Conservation (phyloP, 306 rosid genomes). For the Corylus heterophylla region DNA sequence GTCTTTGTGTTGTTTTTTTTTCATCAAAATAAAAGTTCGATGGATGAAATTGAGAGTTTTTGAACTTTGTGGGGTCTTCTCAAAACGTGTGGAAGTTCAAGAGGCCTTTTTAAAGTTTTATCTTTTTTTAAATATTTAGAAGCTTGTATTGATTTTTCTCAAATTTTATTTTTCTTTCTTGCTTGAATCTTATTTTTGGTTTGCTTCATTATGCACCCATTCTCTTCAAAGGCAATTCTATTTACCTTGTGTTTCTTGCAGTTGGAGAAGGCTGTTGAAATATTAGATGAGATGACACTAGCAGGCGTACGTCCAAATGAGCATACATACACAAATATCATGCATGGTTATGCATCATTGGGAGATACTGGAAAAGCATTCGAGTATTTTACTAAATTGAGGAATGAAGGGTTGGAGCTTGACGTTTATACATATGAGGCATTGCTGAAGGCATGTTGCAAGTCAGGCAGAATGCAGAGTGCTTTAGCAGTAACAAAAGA, state of each 20-base stretch:
- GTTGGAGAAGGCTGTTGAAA: constrained; percentile 80
- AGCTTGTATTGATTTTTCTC: not conserved
- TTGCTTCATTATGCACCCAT: constrained; percentile 11
- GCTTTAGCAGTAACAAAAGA: constrained; percentile 93
- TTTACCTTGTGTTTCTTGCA: constrained; percentile 42
- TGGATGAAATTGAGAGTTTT: too few relatives aligned
- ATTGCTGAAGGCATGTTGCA: constrained; percentile 94
- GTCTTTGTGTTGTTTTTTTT: not conserved
- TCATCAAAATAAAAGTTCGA: too few relatives aligned
- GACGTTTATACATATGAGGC: constrained; percentile 92
- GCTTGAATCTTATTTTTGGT: not conserved
- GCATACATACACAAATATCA: constrained; percentile 86
- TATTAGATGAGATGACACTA: constrained; percentile 84
- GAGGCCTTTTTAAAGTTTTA: not conserved
- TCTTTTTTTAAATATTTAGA: not conserved
- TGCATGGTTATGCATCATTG: constrained; percentile 93
- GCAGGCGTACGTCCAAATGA: constrained; percentile 81
- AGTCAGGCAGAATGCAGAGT: constrained; percentile 97
- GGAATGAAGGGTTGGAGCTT: constrained; percentile 77
- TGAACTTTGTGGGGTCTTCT: too few relatives aligned
- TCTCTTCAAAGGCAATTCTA: not conserved
- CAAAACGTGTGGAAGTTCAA: too few relatives aligned
- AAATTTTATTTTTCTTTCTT: not conserved
- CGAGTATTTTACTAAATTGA: constrained; percentile 67
- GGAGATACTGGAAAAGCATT: constrained; percentile 96